Percentiles rank a stretch among this genome's conserved stretches.
These are phyloP conservation scores for Ogataea degrootiae DNA, from an alignment of 805 yeast genomes.

Conservation along the genomic window DNA sequence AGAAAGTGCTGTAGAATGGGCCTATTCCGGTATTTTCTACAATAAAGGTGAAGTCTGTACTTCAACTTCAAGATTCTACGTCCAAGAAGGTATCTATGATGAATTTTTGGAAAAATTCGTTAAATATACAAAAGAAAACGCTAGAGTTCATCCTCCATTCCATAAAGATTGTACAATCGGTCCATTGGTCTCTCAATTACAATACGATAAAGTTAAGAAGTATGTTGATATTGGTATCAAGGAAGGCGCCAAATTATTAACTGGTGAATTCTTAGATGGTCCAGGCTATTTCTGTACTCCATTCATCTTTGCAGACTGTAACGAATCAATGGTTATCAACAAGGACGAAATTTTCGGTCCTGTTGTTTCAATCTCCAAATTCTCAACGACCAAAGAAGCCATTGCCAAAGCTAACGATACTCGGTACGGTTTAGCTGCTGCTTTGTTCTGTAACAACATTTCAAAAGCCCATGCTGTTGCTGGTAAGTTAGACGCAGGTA, in stretches of 20 bases:
- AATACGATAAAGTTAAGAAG: constrained; percentile 60
- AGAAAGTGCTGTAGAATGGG: constrained; percentile 49
- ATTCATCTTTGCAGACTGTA: constrained; percentile 66
- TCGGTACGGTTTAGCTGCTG: constrained; percentile 75
- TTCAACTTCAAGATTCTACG: constrained; percentile 42
- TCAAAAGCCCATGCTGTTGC: constrained; percentile 61
- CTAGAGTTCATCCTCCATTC: constrained; percentile 66
- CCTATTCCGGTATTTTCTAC: constrained; percentile 41
- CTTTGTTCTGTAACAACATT: constrained; percentile 61
- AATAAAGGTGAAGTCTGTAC: constrained; percentile 46
- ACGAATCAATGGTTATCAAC: constrained; percentile 57
- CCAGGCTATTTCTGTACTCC: constrained; percentile 70
- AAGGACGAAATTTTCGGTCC: constrained; percentile 81
- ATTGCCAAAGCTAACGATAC: constrained; percentile 62
- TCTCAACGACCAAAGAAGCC: constrained; percentile 61
- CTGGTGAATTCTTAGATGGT: constrained; percentile 56
- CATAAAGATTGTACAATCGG: constrained; percentile 64
- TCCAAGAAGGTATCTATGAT: constrained; percentile 40
- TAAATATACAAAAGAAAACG: constrained; percentile 32
- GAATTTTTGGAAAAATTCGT: constrained; percentile 36
- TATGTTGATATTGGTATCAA: constrained; percentile 62
- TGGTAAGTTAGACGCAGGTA: constrained; percentile 60
- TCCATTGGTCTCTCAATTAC: constrained; percentile 65
- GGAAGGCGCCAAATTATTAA: constrained; percentile 67
- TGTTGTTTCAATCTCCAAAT: constrained; percentile 65